phyloP scores from a whole-genome alignment of 2,329 filamentous ascomycete species.

The Macroventuria anomochaeta region DNA sequence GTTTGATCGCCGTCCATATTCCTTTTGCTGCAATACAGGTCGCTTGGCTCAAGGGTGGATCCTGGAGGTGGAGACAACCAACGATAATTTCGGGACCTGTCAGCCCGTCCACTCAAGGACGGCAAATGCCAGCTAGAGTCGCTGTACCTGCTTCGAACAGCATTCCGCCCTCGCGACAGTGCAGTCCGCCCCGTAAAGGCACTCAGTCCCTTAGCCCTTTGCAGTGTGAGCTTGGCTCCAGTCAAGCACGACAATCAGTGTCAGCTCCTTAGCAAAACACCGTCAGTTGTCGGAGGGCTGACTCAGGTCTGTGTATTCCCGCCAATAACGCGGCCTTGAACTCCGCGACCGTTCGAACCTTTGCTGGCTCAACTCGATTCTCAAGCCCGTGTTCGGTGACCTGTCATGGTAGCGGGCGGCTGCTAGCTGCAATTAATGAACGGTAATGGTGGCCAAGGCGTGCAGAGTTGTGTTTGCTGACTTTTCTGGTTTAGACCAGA shows the following conservation, averaged over 20 bases:
- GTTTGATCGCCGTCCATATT: constrained; percentile 50
- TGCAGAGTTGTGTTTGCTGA: constrained; percentile 18
- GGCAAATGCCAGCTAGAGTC: constrained; percentile 17
- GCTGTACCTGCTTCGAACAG: constrained; percentile 34
- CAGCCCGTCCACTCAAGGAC: constrained; percentile 17
- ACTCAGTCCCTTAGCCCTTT: constrained; percentile 1
- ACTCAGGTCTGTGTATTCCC: constrained; percentile 21
- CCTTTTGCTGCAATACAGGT: constrained; percentile 31
- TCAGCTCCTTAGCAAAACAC: neutral
- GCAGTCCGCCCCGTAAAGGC: constrained; percentile 3
- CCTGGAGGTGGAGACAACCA: constrained; percentile 3
- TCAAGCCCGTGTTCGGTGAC: constrained; percentile 9
- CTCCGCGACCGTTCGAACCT: constrained; percentile 12
- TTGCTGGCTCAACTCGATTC: constrained; percentile 5
- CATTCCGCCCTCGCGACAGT: constrained; percentile 23
- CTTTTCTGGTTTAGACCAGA: constrained; percentile 20
- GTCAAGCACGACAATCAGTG: constrained; percentile 7
- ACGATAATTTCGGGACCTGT: constrained; percentile 31
- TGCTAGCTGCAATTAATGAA: constrained; percentile 20
- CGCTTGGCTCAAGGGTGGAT: constrained; percentile 9
- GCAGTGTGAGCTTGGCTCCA: constrained; percentile 20
- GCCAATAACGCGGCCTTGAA: constrained; percentile 22
- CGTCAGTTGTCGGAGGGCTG: constrained; percentile 21
- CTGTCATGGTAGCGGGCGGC: constrained; percentile 20
- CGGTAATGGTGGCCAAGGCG: constrained; percentile 39